Percentiles rank a stretch among this genome's conserved stretches.
These are phyloP conservation scores for Oryza meridionalis DNA, from an alignment of 176 grass and related monocot genomes.

Conservation along the genomic window DNA sequence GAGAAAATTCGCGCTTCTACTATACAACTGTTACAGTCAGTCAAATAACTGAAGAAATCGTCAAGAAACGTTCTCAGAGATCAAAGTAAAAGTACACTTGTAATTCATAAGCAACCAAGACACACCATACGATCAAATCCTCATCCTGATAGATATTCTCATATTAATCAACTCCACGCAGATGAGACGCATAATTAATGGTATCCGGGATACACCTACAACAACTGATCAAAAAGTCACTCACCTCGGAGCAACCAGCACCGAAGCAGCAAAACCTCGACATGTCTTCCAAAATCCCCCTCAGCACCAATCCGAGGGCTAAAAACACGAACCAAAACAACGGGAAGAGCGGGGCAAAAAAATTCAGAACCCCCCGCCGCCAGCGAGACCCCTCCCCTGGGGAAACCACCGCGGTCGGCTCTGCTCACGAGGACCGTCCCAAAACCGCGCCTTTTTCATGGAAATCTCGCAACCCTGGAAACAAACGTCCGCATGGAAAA, in stretches of 20 bases:
- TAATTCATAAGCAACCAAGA: not conserved
- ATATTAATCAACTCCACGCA: not conserved
- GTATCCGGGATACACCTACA: not conserved
- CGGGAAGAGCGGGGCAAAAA: not conserved
- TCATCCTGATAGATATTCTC: not conserved
- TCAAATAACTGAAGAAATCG: not conserved
- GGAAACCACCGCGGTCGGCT: constrained; percentile 19
- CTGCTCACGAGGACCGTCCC: constrained; percentile 20
- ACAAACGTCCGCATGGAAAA: not conserved
- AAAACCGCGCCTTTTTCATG: constrained; percentile 48
- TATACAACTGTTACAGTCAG: not conserved
- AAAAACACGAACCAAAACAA: not conserved
- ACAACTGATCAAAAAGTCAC: constrained; percentile 5
- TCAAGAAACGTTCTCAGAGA: not conserved
- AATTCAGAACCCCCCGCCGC: constrained; percentile 15
- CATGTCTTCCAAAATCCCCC: constrained; percentile 25
- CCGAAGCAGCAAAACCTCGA: constrained; percentile 51
- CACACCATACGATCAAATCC: not conserved
- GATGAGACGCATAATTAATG: not conserved
- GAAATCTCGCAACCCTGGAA: constrained; percentile 37
- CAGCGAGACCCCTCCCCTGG: constrained; percentile 20
- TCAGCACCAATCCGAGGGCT: constrained; percentile 2
- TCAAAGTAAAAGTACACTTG: not conserved
- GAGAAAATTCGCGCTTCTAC: not conserved
- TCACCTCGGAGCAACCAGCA: constrained; percentile 45